Percentiles rank a stretch among this genome's conserved stretches.
Evolutionary conservation across 306 rosid genomes (phyloP).

Genomic region (Sphenostylis stenocarpa): DNA sequence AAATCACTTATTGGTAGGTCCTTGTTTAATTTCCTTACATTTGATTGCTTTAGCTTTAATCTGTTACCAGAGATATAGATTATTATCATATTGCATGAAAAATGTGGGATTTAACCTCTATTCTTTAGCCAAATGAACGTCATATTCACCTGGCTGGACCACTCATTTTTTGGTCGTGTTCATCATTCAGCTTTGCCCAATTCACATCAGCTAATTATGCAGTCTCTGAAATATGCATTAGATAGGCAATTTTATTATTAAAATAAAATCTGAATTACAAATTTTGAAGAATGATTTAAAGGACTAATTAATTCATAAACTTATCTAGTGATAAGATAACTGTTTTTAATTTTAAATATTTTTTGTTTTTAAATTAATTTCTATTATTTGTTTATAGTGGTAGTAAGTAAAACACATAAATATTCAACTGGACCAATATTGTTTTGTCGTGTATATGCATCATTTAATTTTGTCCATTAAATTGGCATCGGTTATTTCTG

Average conservation of each 20-base stretch:
- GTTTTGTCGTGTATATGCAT: background rate
- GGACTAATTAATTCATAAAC: too few species aligned
- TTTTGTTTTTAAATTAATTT: too few species aligned
- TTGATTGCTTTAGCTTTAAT: slow-evolving; percentile 28
- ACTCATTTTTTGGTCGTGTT: background rate
- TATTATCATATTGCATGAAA: slow-evolving; percentile 26
- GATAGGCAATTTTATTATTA: too few species aligned
- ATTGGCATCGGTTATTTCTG: background rate
- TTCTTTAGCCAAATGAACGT: background rate
- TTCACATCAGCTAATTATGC: background rate
- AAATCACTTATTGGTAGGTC: background rate
- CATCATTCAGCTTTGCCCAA: background rate
- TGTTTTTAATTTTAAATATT: too few species aligned
- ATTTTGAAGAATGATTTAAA: too few species aligned
- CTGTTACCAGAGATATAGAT: slow-evolving; percentile 12
- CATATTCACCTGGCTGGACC: background rate
- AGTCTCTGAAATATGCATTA: slow-evolving; percentile 3
- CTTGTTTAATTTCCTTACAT: background rate
- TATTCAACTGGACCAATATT: background rate
- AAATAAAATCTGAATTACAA: too few species aligned
- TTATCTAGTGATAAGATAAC: too few species aligned
- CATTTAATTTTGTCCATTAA: background rate
- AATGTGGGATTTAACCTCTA: slow-evolving; percentile 15
- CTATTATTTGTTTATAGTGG: too few species aligned
- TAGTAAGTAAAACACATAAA: background rate